Evolutionary conservation across 2,329 filamentous ascomycete species (phyloP), one percentile per base, ranked within the genome.

Genomic region (Phoma sp.): DNA sequence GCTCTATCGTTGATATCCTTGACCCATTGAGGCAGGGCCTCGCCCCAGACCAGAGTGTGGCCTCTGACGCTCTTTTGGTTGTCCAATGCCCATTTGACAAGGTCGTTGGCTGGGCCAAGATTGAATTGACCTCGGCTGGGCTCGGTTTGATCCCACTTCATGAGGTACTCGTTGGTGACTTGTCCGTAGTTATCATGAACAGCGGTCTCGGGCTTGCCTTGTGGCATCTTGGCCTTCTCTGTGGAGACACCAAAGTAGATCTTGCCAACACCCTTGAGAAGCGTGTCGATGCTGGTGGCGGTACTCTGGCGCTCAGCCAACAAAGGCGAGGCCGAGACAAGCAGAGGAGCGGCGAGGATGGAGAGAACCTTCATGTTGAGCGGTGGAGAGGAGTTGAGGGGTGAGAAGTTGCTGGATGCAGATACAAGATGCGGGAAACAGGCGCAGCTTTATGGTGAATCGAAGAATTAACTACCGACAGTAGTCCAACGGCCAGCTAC

Each of bases 121-220:
- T 77, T 85, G 62, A 69, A 74, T 33, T 45, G 64, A 12, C 69
- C n/a, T n/a, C n/a, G n/a, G n/a, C n/a, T n/a, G n/a, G n/a, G n/a
- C n/a, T n/a, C 77, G 21, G 79, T 79, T 27, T 81, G 74, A 62
- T 88, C 84, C 87, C 87, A 90, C 74, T 90, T 89, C 83, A 88
- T 87, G 67, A 81, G 84, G 79, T 90, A 90, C 77, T 90, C 87
- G 1, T 84, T 82, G 0, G 87, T 88, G 36, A 89, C 77, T 68
- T 85, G 82, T 39, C 87, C 86, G 58, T 89, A 89, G 73, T 88
- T 78, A 44, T 80, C 76, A 64, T 82, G 81, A 72, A 89, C 84
- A 65, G 88, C 81, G 55, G 79, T 80, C 13, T 79, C 80, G 51
- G 81, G 84, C 63, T 80, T 78, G 51, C 78, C 80, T 15, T 77